A percentile compares a stretch with the other conserved stretches of the same genome.
phyloP scores from a whole-genome alignment of 768 basidiomycete species.

The Strobilomyces confusus region DNA sequence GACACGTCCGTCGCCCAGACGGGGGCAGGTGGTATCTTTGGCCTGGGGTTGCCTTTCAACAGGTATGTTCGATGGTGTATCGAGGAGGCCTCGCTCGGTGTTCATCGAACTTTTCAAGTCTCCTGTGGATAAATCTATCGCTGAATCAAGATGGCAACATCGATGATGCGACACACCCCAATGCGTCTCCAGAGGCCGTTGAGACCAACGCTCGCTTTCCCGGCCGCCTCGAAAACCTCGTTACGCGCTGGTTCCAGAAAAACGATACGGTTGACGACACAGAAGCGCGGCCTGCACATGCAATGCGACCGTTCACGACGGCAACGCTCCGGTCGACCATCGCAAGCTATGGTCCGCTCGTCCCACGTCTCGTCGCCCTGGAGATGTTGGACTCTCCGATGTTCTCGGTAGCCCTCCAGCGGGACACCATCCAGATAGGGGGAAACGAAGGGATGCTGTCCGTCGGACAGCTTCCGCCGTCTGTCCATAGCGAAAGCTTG shows the following conservation, averaged over 20 bases:
- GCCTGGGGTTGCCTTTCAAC: constrained; percentile 69
- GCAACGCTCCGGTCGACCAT: constrained; percentile 40
- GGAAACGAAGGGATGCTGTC: constrained; percentile 64
- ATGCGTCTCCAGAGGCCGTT: not conserved
- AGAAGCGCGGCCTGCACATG: constrained; percentile 1
- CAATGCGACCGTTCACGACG: constrained; percentile 12
- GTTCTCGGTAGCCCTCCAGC: constrained; percentile 61
- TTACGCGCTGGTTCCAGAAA: constrained; percentile 19
- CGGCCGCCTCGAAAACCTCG: constrained; percentile 10
- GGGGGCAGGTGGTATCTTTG: constrained; percentile 64
- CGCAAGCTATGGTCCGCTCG: constrained; percentile 39
- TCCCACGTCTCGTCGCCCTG: constrained; percentile 43
- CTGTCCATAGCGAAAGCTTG: constrained; percentile 44
- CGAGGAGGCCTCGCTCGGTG: not conserved
- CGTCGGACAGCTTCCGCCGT: constrained; percentile 59
- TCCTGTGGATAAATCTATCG: constrained; percentile 44
- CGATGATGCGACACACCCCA: not conserved
- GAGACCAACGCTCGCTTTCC: constrained; percentile 3
- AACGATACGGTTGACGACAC: not conserved
- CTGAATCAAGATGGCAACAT: constrained; percentile 10
- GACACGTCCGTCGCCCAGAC: constrained; percentile 58
- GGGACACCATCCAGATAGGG: constrained; percentile 63
- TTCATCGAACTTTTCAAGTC: constrained; percentile 29
- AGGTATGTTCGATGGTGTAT: constrained; percentile 41
- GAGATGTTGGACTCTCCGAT: constrained; percentile 39